Evolutionary conservation across 1,284 basidiomycete genomes (phyloP), one percentile per base, ranked within the genome.

Genomic region (Sporisorium exsertum): DNA sequence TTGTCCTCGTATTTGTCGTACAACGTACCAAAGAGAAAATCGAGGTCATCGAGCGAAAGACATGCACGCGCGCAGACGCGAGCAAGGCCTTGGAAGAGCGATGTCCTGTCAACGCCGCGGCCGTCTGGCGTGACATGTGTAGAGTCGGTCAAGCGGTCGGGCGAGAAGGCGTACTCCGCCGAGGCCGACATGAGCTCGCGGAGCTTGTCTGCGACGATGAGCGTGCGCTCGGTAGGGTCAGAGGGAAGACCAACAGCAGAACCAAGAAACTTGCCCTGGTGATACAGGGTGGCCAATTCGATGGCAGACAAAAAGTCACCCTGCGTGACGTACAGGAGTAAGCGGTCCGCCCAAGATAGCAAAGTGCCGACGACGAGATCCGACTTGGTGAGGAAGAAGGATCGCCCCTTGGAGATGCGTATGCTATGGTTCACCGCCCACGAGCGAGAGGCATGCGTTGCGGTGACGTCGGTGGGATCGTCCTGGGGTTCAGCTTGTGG

Each of bases 291-390:
- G 0, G 93, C 90, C 18, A 96, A 88, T 56, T 94, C 91, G 75
- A 99, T 97, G 1, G 97, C 96, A 49, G 89, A 90, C 18, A 99
- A 88, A 84, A 97, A 95, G 81, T 97, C 92, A 32, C 95, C 94
- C 5, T 89, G 88, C 81, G 94, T 89, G 27, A 98, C 95, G 58
- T 92, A 90, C 5, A 91, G 88, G 32, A 98, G 87, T 24, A 99
- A 91, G 24, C 93, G 91, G 84, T 99, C 95, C 12, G 96, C 94
- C 97, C 97, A 99, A 0, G 94, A 94, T 49, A 96, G 88, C 26
- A 98, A 88, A 0, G 92, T 94, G 29, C 95, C 97, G 0, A 93
- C 93, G 82, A 91, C 89, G 1, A 98, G 79, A 64, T 91, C 91
- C 26, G 80, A 72, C 40, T 83, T 72, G 12, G 87, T 87, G 72